Evolutionary conservation across 2,329 filamentous ascomycete species (phyloP), one percentile per base, ranked within the genome.

Genomic region (Paraphaeosphaeria sporulosa): DNA sequence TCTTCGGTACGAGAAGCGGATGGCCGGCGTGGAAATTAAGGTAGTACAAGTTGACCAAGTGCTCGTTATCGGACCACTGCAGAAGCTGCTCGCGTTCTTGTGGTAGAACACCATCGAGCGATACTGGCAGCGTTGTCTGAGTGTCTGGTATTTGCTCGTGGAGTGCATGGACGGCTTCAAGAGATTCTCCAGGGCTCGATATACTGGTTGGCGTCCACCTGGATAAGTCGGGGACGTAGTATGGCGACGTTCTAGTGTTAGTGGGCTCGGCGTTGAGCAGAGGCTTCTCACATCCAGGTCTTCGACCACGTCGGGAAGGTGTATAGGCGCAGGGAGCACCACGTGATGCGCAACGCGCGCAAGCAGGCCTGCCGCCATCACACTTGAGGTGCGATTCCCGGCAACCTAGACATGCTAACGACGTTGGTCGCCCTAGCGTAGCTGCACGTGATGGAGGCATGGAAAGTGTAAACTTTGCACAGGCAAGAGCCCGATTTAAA

Each of bases 1-100:
- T 69, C 64, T 78, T 69, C 0, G 85, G 84, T 2, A 84, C 78
- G 2, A 86, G 69, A 49, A 86, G 79, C 0, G 85, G 85, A 70
- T 86, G 85, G 1, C 79, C 77, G 0, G 79, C 71, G 59, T 85
- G 80, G 68, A 86, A 85, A 66, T 82, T 80, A 7, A 77, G 75
- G 64, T 85, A 87, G 68, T 81, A 87, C 19, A 84, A n/a, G 76
- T 66, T 64, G 7, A 84, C 75, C n/a, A 86, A 43, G 19, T 63
- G 61, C 40, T 69, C 66, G 23, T 69, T 58, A 42, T 63, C 55
- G n/a, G 38, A 23, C 61, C 61, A 60, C 17, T 40, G 27, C 42
- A 17, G 13, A 25, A 30, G 19, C 34, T 27, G 51, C n/a, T n/a
- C 30, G 25, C n/a, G 36, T 50, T 19, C 23, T 43, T 25, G 36